phyloP scores from a whole-genome alignment of 345 rosid genomes.

The Euphorbia pulcherrima region DNA sequence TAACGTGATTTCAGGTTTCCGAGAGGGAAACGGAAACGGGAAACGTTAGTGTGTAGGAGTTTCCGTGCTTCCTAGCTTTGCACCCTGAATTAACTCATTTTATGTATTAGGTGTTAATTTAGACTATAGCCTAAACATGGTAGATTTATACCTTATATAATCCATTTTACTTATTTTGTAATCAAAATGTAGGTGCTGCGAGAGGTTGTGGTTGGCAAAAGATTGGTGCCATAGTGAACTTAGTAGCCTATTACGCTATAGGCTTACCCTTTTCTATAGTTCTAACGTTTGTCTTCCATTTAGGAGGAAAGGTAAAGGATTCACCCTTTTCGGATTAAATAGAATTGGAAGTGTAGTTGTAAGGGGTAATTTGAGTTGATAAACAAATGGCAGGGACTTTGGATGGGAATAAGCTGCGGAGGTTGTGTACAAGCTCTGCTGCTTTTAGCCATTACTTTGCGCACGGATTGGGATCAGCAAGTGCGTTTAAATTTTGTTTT shows the following conservation, averaged over 20 bases:
- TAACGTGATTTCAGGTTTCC: no score
- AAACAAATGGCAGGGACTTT: slow-evolving; percentile 31
- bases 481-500: slow-evolving; percentile 7
- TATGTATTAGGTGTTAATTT: no score
- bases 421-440: slow-evolving; percentile 32
- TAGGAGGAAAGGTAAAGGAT: slow-evolving; percentile 27
- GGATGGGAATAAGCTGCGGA: slow-evolving; percentile 39
- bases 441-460: slow-evolving; percentile 27
- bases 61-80: no score
- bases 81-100: no score
- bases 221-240: slow-evolving; percentile 27
- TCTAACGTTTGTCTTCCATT: slow-evolving; percentile 28
- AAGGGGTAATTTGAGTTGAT: no score
- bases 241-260: slow-evolving; percentile 29
- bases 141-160: no score
- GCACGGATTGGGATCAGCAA: slow-evolving; percentile 33
- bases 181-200: slow-evolving; percentile 22
- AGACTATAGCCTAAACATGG: no score
- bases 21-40: no score
- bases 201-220: slow-evolving; percentile 46
- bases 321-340: no score
- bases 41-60: no score
- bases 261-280: slow-evolving; percentile 34
- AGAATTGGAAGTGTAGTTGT: no score
- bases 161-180: no score